Percentiles rank a stretch among this genome's conserved stretches.
These are phyloP conservation scores for Alternaria sp. DNA, from an alignment of 2,329 filamentous ascomycete species.

Conservation along the genomic window DNA sequence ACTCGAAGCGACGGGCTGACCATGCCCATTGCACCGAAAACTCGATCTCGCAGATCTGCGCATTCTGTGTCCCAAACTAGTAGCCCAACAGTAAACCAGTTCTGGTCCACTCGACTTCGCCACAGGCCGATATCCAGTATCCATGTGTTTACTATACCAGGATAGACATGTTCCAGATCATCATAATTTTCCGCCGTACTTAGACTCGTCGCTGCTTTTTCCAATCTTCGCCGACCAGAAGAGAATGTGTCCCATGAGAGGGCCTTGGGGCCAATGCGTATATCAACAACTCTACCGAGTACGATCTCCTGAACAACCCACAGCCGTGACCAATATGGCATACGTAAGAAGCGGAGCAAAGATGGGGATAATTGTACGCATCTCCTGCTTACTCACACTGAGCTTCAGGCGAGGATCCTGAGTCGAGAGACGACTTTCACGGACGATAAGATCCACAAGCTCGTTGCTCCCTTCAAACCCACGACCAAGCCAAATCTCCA, in stretches of 20 bases:
- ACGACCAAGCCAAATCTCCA: background rate
- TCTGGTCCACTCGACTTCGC: background rate
- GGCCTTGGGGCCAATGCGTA: background rate
- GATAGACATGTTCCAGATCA: too few species aligned
- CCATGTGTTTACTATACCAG: too few species aligned
- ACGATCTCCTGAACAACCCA: background rate
- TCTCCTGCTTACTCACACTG: background rate
- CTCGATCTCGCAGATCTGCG: background rate
- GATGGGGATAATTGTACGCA: accelerated
- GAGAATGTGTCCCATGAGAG: background rate
- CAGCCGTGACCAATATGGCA: background rate
- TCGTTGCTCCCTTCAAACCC: background rate
- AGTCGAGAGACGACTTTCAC: accelerated
- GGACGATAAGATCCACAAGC: background rate
- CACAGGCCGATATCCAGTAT: background rate
- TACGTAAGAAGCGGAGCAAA: accelerated
- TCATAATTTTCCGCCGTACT: too few species aligned
- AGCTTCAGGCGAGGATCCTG: accelerated
- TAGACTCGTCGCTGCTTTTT: background rate
- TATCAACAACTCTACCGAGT: background rate
- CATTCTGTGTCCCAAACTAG: background rate
- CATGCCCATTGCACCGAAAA: background rate
- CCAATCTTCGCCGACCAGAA: background rate
- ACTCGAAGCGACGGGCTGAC: background rate
- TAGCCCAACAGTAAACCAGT: background rate